Evolutionary conservation across 169 alveolate species (phyloP).

Genomic region (Eimeria maxima): DNA sequence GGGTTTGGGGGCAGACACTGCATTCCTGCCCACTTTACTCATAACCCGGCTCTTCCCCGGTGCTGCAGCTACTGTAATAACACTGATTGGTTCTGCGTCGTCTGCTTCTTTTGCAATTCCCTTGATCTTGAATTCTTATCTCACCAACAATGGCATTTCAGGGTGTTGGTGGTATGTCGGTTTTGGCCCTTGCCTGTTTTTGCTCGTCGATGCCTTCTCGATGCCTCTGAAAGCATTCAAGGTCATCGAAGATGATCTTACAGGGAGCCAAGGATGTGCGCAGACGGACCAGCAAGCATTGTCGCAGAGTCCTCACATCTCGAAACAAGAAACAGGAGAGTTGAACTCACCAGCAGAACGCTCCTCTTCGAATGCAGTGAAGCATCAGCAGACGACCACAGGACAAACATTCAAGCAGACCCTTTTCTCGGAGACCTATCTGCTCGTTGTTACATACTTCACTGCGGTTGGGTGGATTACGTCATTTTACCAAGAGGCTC

Average conservation of each 20-base stretch:
- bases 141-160: slow-evolving; percentile 46
- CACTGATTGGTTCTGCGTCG: slow-evolving; percentile 76
- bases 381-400: background rate
- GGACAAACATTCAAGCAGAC: slow-evolving; percentile 5
- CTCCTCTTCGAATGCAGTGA: background rate
- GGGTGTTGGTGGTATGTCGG: slow-evolving; percentile 70
- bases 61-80: slow-evolving; percentile 49
- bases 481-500: slow-evolving; percentile 78
- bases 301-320: background rate
- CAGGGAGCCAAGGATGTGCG: background rate
- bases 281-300: background rate
- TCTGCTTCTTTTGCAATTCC: slow-evolving; percentile 82
- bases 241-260: slow-evolving; percentile 61
- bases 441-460: slow-evolving; percentile 69
- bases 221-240: slow-evolving; percentile 62
- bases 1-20: slow-evolving; percentile 79
- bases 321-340: slow-evolving; percentile 35
- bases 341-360: background rate
- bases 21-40: slow-evolving; percentile 59
- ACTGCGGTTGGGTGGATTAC: slow-evolving; percentile 74
- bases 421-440: slow-evolving; percentile 53
- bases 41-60: slow-evolving; percentile 29
- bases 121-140: slow-evolving; percentile 44
- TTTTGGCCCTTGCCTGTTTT: slow-evolving; percentile 67
- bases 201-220: slow-evolving; percentile 25